These are phyloP conservation scores for Pelargonium fulgidum DNA, from an alignment of 441 rosid genomes.

Conservation along the genomic window DNA sequence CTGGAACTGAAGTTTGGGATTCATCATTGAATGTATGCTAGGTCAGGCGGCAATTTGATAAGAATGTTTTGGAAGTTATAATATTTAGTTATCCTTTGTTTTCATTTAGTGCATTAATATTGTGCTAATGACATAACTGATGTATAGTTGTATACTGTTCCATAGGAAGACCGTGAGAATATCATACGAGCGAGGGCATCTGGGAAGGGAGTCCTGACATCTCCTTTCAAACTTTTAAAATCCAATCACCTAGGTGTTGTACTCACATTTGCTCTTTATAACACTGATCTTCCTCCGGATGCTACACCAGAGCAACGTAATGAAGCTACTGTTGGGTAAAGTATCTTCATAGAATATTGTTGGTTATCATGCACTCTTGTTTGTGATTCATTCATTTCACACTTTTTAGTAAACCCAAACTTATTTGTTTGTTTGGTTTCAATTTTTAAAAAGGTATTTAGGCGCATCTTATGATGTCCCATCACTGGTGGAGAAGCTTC, in stretches of 20 bases:
- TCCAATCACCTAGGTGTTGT: constrained; percentile 89
- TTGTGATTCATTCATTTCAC: background rate
- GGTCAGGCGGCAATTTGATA: no score
- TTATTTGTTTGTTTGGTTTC: constrained; percentile 14
- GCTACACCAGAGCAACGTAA: constrained; percentile 68
- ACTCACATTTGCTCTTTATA: constrained; percentile 86
- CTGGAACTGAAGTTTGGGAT: no score
- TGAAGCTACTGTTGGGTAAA: constrained; percentile 77
- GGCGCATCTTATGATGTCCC: constrained; percentile 97
- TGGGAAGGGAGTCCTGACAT: constrained; percentile 90
- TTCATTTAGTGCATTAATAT: constrained; percentile 1
- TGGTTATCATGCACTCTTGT: constrained; percentile 4
- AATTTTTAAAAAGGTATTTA: constrained; percentile 54
- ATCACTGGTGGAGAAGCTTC: constrained; percentile 87
- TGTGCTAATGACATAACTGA: constrained; percentile 15
- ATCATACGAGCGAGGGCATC: constrained; percentile 87
- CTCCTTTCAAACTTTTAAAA: constrained; percentile 91
- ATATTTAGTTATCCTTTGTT: no score
- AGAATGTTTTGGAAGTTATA: no score
- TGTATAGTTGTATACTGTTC: constrained; percentile 10
- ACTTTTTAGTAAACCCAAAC: constrained; percentile 11
- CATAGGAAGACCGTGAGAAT: constrained; percentile 89
- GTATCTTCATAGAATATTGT: constrained; percentile 12
- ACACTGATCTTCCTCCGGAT: constrained; percentile 48
- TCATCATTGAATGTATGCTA: no score